Percentiles rank a stretch among this genome's conserved stretches.
Conservation (phyloP, 345 rosid genomes). For the Ceriops tagal region DNA sequence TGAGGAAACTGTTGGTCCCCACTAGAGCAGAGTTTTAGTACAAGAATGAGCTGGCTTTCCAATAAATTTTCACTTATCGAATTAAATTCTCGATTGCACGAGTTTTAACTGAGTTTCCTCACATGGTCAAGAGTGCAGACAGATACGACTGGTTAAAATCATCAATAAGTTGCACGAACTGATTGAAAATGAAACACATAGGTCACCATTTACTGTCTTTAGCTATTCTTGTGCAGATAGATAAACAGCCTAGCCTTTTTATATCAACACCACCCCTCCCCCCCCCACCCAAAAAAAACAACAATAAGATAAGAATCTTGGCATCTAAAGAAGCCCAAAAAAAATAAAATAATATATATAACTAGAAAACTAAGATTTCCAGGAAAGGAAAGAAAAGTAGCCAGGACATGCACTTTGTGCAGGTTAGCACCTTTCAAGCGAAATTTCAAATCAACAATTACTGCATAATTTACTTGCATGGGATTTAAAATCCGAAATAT, state of each 20-base stretch:
- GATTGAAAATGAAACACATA: background rate
- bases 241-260: background rate
- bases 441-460: slow-evolving; percentile 14
- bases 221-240: background rate
- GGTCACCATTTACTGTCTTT: background rate
- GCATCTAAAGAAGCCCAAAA: slow-evolving; percentile 7
- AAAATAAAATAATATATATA: background rate
- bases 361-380: slow-evolving; percentile 2
- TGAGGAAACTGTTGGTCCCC: slow-evolving; percentile 8
- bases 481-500: background rate
- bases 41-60: background rate
- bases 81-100: background rate
- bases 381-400: slow-evolving; percentile 6
- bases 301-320: slow-evolving; percentile 14
- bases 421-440: background rate
- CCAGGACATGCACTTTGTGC: background rate
- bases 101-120: background rate
- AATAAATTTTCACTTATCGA: background rate
- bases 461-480: background rate
- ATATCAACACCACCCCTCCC: no score
- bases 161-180: background rate
- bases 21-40: background rate
- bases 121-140: background rate
- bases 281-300: background rate
- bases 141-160: background rate